phyloP scores from a whole-genome alignment of 2,329 filamentous ascomycete species.

The Ceratocystis eucalypticola region DNA sequence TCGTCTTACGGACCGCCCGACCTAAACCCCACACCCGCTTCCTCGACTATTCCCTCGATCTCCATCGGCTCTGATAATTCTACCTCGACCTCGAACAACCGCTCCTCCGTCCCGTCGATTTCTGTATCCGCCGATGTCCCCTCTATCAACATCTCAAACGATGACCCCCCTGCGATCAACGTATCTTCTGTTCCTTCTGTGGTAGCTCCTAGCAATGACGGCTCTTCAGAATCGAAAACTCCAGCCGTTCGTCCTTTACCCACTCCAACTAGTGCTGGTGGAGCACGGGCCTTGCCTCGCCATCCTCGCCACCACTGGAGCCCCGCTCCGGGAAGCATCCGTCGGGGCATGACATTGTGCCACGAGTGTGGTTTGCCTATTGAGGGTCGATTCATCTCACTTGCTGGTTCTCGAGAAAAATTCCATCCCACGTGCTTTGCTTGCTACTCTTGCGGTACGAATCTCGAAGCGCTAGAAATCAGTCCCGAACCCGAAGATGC shows the following conservation, averaged over 20 bases:
- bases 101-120: slow-evolving; percentile 33
- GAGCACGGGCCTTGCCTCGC: slow-evolving; percentile 27
- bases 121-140: slow-evolving; percentile 29
- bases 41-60: slow-evolving; percentile 14
- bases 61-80: slow-evolving; percentile 7
- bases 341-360: slow-evolving; percentile 54
- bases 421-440: slow-evolving; percentile 92
- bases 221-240: slow-evolving; percentile 23
- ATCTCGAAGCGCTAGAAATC: slow-evolving; percentile 89
- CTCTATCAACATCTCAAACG: slow-evolving; percentile 30
- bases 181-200: slow-evolving; percentile 27
- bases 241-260: slow-evolving; percentile 33
- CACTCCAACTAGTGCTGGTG: slow-evolving; percentile 28
- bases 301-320: slow-evolving; percentile 43
- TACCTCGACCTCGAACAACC: not conserved
- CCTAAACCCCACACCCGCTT: slow-evolving; percentile 7
- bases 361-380: slow-evolving; percentile 76
- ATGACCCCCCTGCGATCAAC: slow-evolving; percentile 23
- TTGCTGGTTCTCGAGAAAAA: slow-evolving; percentile 56
- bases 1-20: slow-evolving; percentile 19
- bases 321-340: slow-evolving; percentile 36
- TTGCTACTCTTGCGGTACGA: slow-evolving; percentile 75
- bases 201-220: slow-evolving; percentile 34
- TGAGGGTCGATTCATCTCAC: slow-evolving; percentile 75
- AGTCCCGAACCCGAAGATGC: slow-evolving; percentile 73